phyloP scores from a whole-genome alignment of 805 yeast species.

The Kodamaea laetipori region DNA sequence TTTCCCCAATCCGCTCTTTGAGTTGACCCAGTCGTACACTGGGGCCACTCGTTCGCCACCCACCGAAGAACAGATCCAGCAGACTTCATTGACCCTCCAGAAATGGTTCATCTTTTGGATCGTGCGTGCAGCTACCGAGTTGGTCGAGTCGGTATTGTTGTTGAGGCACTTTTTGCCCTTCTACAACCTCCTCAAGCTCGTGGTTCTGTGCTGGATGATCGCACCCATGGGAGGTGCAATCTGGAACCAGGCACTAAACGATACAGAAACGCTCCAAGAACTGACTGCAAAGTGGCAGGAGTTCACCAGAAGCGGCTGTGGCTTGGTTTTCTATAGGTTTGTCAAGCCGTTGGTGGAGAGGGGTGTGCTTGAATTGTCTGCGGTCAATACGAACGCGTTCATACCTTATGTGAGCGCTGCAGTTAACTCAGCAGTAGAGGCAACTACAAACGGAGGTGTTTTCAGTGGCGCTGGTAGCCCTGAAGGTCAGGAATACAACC shows the following conservation, averaged over 20 bases:
- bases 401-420: conserved; percentile 9
- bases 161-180: conserved; percentile 57
- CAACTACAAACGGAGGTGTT: neutral
- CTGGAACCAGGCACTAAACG: neutral
- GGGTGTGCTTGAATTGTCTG: conserved; percentile 1
- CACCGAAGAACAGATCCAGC: conserved; percentile 10
- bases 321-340: conserved; percentile 29
- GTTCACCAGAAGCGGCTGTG: conserved; percentile 36
- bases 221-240: conserved; percentile 32
- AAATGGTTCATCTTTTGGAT: conserved; percentile 64
- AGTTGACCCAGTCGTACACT: neutral
- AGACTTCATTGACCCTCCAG: conserved; percentile 20
- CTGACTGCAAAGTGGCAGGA: conserved; percentile 23
- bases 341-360: conserved; percentile 33
- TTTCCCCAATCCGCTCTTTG: conserved; percentile 33
- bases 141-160: conserved; percentile 45
- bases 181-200: conserved; percentile 49
- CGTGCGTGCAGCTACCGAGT: conserved; percentile 47
- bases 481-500: conserved; percentile 4
- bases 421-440: neutral
- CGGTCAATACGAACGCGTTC: conserved; percentile 5
- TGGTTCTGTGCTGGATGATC: conserved; percentile 61
- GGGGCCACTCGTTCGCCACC: conserved; percentile 6
- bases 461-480: conserved; percentile 6
- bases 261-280: conserved; percentile 1